phyloP scores from a whole-genome alignment of 1,284 basidiomycete genomes.

The Pyrrhoderma noxium region DNA sequence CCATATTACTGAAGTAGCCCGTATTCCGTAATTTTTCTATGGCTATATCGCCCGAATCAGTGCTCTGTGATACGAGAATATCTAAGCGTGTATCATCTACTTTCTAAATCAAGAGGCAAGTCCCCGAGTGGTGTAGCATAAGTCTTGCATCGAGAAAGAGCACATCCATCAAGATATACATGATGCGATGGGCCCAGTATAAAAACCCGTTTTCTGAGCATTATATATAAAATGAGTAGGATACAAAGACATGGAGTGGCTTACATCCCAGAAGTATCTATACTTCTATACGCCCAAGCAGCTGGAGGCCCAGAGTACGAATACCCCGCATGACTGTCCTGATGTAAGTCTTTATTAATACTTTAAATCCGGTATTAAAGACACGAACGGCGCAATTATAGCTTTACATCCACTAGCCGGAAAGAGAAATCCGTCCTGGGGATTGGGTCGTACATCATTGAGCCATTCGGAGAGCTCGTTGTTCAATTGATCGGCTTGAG shows the following conservation, averaged over 20 bases:
- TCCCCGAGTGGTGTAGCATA: constrained; percentile 88
- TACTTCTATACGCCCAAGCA: constrained; percentile 91
- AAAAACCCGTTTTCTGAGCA: constrained; percentile 77
- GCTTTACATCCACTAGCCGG: constrained; percentile 81
- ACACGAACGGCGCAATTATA: constrained; percentile 87
- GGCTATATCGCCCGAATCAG: constrained; percentile 34
- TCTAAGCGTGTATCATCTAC: constrained; percentile 42
- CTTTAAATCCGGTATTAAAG: neutral
- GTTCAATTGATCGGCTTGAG: constrained; percentile 48
- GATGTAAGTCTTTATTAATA: neutral
- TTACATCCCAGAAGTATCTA: constrained; percentile 78
- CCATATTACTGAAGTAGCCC: constrained; percentile 69
- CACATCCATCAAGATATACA: constrained; percentile 81
- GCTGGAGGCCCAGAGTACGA: constrained; percentile 91
- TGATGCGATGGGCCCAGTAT: constrained; percentile 96
- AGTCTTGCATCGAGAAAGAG: constrained; percentile 65
- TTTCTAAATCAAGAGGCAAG: constrained; percentile 69
- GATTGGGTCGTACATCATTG: constrained; percentile 43
- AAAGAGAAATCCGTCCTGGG: constrained; percentile 39
- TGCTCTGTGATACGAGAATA: too few relatives aligned
- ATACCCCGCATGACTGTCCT: constrained; percentile 86
- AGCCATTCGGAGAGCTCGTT: constrained; percentile 64
- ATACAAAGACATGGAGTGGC: constrained; percentile 24
- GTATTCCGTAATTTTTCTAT: constrained; percentile 63
- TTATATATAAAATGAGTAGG: constrained; percentile 3